Percentiles rank a stretch among this genome's conserved stretches.
These are phyloP conservation scores for Nemania bipapillata DNA, from an alignment of 2,329 filamentous ascomycete genomes.

Conservation along the genomic window DNA sequence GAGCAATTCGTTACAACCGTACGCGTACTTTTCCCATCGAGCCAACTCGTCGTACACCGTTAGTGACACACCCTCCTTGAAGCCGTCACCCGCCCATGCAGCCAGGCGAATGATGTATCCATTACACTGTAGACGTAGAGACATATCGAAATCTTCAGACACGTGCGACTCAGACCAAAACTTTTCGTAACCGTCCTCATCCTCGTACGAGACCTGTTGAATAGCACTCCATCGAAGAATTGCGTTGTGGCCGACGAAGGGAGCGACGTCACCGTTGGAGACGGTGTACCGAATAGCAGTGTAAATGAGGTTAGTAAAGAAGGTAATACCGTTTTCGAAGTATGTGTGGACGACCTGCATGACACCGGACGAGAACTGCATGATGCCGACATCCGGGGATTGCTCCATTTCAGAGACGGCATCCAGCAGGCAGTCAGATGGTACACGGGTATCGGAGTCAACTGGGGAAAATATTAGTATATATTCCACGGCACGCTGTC, in stretches of 20 bases:
- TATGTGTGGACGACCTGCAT: constrained; percentile 79
- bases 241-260: constrained; percentile 82
- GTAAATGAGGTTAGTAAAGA: constrained; percentile 83
- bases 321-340: constrained; percentile 78
- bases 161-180: constrained; percentile 82
- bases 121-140: constrained; percentile 74
- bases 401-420: constrained; percentile 77
- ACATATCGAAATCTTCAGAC: constrained; percentile 82
- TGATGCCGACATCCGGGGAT: constrained; percentile 74
- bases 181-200: constrained; percentile 69
- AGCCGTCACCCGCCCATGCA: constrained; percentile 74
- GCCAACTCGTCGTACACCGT: constrained; percentile 78
- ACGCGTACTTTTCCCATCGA: constrained; percentile 79
- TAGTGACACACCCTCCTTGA: constrained; percentile 78
- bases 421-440: constrained; percentile 73
- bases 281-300: constrained; percentile 77
- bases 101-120: constrained; percentile 76
- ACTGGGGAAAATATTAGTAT: constrained; percentile 51
- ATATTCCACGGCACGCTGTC: not conserved
- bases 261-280: constrained; percentile 75
- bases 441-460: constrained; percentile 76
- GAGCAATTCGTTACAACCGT: constrained; percentile 75
- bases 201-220: constrained; percentile 66
- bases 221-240: constrained; percentile 76
- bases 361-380: constrained; percentile 78